These are phyloP conservation scores for Clavispora vitiphila DNA, from an alignment of 805 yeast genomes.

Conservation along the genomic window DNA sequence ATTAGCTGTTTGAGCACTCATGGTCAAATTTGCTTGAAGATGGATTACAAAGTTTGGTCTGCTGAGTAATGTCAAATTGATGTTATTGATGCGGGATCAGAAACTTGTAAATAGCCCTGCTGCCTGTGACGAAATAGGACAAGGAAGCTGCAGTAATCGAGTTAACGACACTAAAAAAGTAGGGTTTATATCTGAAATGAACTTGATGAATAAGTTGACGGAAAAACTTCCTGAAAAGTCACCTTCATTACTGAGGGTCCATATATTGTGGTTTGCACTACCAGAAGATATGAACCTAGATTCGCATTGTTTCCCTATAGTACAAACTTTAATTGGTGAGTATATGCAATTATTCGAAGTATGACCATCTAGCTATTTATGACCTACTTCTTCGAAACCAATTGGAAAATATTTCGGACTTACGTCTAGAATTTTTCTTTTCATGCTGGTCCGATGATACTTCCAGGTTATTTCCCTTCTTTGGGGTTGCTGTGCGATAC, in stretches of 20 bases:
- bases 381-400: slow-evolving; percentile 1
- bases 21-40: neutral
- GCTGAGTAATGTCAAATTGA: neutral
- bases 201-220: neutral
- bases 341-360: neutral
- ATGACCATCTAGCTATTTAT: neutral
- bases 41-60: neutral
- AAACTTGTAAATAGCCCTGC: neutral
- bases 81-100: neutral
- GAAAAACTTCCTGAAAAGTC: neutral
- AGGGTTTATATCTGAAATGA: neutral
- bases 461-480: neutral
- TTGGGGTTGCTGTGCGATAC: neutral
- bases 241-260: neutral
- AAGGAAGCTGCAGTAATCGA: slow-evolving; percentile 1
- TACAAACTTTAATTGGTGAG: neutral
- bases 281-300: neutral
- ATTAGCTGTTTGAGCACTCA: slow-evolving; percentile 10
- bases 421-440: neutral
- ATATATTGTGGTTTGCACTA: neutral
- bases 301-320: no score
- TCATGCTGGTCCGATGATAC: neutral
- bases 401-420: neutral
- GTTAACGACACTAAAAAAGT: neutral
- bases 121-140: neutral